Percentiles rank a stretch among this genome's conserved stretches.
These are phyloP conservation scores for Sistotremastrum suecicum DNA, from an alignment of 768 basidiomycete species.

Conservation along the genomic window DNA sequence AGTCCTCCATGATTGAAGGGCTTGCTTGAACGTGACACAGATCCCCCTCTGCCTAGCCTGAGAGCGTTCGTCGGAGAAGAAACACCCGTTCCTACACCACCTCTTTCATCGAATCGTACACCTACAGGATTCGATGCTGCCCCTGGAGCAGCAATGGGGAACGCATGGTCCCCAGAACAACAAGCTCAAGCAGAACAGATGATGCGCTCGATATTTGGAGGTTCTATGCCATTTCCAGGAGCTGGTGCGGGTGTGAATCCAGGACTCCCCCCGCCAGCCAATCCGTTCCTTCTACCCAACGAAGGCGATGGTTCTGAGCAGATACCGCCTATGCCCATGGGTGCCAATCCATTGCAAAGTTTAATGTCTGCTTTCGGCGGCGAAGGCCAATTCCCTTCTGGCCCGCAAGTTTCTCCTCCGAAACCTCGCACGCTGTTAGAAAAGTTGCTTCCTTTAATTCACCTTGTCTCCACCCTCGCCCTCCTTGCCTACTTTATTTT, in stretches of 20 bases:
- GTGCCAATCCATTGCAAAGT: slow-evolving; percentile 34
- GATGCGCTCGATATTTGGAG: slow-evolving; percentile 11
- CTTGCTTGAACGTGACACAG: slow-evolving; percentile 12
- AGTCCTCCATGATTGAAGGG: slow-evolving; percentile 5
- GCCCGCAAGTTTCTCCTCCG: slow-evolving; percentile 5
- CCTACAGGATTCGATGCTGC: slow-evolving; percentile 7
- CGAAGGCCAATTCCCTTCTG: slow-evolving; percentile 6
- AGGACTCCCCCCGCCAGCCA: slow-evolving; percentile 13
- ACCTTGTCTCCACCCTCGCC: slow-evolving; percentile 48
- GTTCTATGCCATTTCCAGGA: not conserved
- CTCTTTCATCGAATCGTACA: slow-evolving; percentile 18
- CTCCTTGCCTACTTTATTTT: slow-evolving; percentile 57
- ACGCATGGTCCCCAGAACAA: slow-evolving; percentile 12
- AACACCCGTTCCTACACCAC: slow-evolving; percentile 25
- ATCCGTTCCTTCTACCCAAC: slow-evolving; percentile 1
- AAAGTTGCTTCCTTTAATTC: slow-evolving; percentile 50
- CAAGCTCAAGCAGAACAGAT: slow-evolving; percentile 8
- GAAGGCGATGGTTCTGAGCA: slow-evolving; percentile 1
- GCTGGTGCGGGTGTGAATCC: not conserved
- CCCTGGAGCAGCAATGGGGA: slow-evolving; percentile 11
- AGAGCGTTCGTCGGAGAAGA: slow-evolving; percentile 33
- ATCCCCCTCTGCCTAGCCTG: slow-evolving; percentile 24
- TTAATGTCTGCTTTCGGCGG: slow-evolving; percentile 18
- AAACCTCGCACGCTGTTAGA: slow-evolving; percentile 32
- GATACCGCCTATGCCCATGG: slow-evolving; percentile 14